Evolutionary conservation across 495 filamentous ascomycete genomes (phyloP), one percentile per base, ranked within the genome.

Genomic region (Penicillium subrubescens): DNA sequence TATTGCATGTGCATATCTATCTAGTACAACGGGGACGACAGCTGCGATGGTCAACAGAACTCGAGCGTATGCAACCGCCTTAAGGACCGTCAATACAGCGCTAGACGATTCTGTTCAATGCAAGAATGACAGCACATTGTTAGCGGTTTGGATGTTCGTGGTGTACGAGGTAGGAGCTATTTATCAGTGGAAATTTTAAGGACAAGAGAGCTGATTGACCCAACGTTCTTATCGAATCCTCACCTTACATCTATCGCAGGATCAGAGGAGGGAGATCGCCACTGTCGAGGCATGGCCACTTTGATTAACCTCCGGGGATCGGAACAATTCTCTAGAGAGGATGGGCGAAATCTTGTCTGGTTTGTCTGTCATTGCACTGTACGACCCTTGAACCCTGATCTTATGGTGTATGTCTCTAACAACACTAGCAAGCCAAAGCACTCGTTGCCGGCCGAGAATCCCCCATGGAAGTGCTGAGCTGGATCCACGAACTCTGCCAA

Each of bases 71-170:
- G 61, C 39, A 55, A 29, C 27, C 2, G 61, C 61, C 44, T 54
- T 59, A 5, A 59, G n/a, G 37, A 27, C 43, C n/a, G 61, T 64
- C 61, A 64, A 64, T 43, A 43, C 43, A 50, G 61, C 54, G 53
- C 61, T 64, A 39, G 54, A 53, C 44, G 61, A 64, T 59, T 43
- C 61, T 43, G 23, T 31, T 57, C 61, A 64, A 58, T 58, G 35
- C 54, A 64, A 31, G 43, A 52, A 64, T 64, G 61, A 64, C 54
- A 64, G 62, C 57, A 64, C 62, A 43, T 59, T 64, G 33, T 64
- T 64, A 21, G 62, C 55, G 21, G 52, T 64, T 59, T 64, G 62
- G 62, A 53, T 64, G 57, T 64, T 64, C 41, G 62, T 57, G 54
- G 39, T 64, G 11, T 64, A 64, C 31, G 62, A 64, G 62, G 62